Evolutionary conservation across 2,329 filamentous ascomycete genomes (phyloP).

Genomic region (Helotiales sp.): DNA sequence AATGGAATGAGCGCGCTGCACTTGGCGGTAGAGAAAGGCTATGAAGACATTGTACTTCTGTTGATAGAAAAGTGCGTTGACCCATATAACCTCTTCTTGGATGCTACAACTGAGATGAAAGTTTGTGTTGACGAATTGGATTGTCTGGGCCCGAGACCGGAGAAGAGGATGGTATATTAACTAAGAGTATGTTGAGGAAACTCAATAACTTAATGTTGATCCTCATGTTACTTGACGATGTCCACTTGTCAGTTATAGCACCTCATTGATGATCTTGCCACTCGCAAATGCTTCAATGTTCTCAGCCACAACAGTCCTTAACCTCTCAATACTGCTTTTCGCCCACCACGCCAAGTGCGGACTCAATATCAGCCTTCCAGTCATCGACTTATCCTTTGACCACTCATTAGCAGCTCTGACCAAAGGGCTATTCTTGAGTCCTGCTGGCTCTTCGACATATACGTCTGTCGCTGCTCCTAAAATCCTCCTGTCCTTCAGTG

Average conservation of each 20-base stretch:
- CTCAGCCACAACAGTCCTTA: constrained; percentile 43
- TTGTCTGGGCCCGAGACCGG: too few species aligned
- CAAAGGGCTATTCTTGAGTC: constrained; percentile 40
- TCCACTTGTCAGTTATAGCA: not conserved
- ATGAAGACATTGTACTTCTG: too few species aligned
- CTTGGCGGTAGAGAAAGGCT: too few species aligned
- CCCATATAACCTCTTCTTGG: too few species aligned
- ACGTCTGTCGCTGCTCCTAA: constrained; percentile 36
- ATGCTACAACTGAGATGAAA: too few species aligned
- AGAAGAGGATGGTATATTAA: too few species aligned
- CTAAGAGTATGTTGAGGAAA: too few species aligned
- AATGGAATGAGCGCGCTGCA: too few species aligned
- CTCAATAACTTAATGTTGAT: too few species aligned
- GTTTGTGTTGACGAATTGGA: too few species aligned
- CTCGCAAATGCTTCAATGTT: constrained; percentile 47
- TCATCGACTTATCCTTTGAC: constrained; percentile 28
- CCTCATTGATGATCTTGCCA: constrained; percentile 30
- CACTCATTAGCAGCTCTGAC: constrained; percentile 22
- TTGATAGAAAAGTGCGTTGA: too few species aligned
- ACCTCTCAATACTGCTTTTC: constrained; percentile 46
- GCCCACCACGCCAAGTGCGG: constrained; percentile 57
- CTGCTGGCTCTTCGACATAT: constrained; percentile 33
- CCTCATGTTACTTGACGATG: too few species aligned
- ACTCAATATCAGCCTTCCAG: constrained; percentile 50
- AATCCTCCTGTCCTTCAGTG: constrained; percentile 30